Base-by-base conservation (phyloP, 306 rosid species). In the Echinosophora koreensis region DNA sequence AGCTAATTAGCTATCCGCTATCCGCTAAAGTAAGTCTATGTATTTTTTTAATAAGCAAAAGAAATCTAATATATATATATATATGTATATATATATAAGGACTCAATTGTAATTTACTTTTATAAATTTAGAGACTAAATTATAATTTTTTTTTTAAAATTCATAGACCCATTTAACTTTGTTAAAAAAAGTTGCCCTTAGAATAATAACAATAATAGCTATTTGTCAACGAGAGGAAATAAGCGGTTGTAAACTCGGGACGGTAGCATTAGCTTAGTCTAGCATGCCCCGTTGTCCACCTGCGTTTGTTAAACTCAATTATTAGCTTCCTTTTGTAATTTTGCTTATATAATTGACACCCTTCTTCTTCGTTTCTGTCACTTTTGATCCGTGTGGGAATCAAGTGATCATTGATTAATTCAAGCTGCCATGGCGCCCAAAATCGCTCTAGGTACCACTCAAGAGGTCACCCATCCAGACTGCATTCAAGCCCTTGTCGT, bases 401-500 rank as follows among this genome's bases (percentile, higher is more conserved):
- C 10, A 41, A 41, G 51, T 11, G 51, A 46, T 46, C 51, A 10
- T 46, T 47, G 15, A 47, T 5, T 47, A 15, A 47, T 6, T 39
- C 5, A 47, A 73, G 49, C 3, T 13, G 54, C 18, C 14, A 91
- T 90, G 98, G 89, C 87, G 13, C 51, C 5, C 2, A 91, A 85
- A 81, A 83, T 94, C 13, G 94, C 97, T 14, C 52, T 92, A 11
- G 97, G 98, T 54, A 73, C 68, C 79, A 51, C 72, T 42, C 8
- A 77, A 37, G 98, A 92, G 86, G 97, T 85, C 4, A 66, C 83
- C 54, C 78, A 89, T 17, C 85, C 97, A 4, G 96, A 92, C 57
- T 82, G 93, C 84, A 72, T 92, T 72, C 88, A 86, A 42, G 97
- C 97, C 49, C 90, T 94, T 12, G 15, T 90, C 13, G 87, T 94